A percentile compares a stretch with the other conserved stretches of the same genome.
phyloP scores from a whole-genome alignment of 2,329 filamentous ascomycete species.

The Lachnellula willkommii region DNA sequence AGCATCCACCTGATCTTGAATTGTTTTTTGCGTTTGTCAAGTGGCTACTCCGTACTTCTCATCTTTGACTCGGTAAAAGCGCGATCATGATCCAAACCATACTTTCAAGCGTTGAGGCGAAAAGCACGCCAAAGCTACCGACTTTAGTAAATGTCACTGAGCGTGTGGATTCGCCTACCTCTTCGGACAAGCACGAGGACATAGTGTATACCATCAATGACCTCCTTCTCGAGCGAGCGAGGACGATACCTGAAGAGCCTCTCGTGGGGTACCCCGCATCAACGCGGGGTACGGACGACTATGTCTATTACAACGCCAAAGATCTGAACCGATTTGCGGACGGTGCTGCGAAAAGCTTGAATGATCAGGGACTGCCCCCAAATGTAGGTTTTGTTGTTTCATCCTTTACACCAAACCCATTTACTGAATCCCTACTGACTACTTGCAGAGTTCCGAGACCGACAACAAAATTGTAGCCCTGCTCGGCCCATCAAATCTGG shows the following conservation, averaged over 20 bases:
- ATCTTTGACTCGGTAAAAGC: too few species aligned
- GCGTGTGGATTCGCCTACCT: not conserved
- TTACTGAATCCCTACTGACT: not conserved
- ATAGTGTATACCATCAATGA: slow-evolving; percentile 21
- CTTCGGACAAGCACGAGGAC: not conserved
- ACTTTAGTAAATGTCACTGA: not conserved
- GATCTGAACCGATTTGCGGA: slow-evolving; percentile 30
- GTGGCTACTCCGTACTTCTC: too few species aligned
- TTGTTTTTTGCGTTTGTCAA: too few species aligned
- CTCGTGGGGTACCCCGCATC: slow-evolving; percentile 25
- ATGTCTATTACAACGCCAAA: slow-evolving; percentile 25
- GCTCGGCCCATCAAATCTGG: slow-evolving; percentile 35
- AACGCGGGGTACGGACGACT: slow-evolving; percentile 20
- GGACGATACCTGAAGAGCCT: slow-evolving; percentile 20
- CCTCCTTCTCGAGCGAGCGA: slow-evolving; percentile 21
- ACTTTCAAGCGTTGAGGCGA: not conserved
- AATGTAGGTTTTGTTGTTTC: slow-evolving; percentile 8
- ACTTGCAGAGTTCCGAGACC: not conserved
- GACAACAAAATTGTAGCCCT: slow-evolving; percentile 18
- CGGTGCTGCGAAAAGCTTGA: slow-evolving; percentile 18
- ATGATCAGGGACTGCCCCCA: slow-evolving; percentile 16
- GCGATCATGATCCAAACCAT: not conserved
- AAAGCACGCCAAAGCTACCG: not conserved
- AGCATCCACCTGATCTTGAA: too few species aligned
- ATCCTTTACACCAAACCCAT: not conserved